phyloP scores from a whole-genome alignment of 164 flowering plant species.

The Pachysandra terminalis region DNA sequence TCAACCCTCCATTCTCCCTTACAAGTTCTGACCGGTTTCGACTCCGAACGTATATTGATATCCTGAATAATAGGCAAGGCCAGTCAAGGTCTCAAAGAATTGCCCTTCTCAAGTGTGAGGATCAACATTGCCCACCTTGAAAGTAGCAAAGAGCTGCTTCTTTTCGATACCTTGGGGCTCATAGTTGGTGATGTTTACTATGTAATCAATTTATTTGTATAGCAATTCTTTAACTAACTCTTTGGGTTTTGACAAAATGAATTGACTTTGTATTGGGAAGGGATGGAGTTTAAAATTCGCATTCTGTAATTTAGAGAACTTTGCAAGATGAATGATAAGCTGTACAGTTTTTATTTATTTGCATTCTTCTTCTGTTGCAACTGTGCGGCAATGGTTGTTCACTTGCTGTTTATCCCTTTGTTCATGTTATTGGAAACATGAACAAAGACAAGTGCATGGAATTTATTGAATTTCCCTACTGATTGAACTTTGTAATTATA shows the following conservation, averaged over 20 bases:
- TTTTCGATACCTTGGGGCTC: not conserved
- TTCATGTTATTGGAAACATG: no score
- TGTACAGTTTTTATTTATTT: not conserved
- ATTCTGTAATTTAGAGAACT: not conserved
- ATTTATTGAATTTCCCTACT: no score
- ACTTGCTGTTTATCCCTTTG: no score
- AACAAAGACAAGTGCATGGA: no score
- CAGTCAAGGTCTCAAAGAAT: constrained; percentile 63
- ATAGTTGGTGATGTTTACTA: constrained; percentile 1
- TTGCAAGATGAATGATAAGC: not conserved
- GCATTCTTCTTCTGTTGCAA: no score
- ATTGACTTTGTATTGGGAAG: not conserved
- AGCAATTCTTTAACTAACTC: constrained; percentile 46
- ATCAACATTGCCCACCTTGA: constrained; percentile 35
- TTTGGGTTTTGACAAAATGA: not conserved
- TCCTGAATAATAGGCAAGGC: constrained; percentile 66
- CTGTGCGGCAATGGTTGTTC: no score
- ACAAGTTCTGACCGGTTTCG: constrained; percentile 78
- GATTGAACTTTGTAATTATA: no score
- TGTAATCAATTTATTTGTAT: constrained; percentile 51
- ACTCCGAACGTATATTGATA: constrained; percentile 69
- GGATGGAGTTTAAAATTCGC: not conserved
- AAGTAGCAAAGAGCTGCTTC: not conserved
- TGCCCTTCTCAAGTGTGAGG: constrained; percentile 59
- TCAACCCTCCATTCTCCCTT: constrained; percentile 91